Evolutionary conservation across 2,329 filamentous ascomycete genomes (phyloP).

Genomic region (Trichophyton rubrum): DNA sequence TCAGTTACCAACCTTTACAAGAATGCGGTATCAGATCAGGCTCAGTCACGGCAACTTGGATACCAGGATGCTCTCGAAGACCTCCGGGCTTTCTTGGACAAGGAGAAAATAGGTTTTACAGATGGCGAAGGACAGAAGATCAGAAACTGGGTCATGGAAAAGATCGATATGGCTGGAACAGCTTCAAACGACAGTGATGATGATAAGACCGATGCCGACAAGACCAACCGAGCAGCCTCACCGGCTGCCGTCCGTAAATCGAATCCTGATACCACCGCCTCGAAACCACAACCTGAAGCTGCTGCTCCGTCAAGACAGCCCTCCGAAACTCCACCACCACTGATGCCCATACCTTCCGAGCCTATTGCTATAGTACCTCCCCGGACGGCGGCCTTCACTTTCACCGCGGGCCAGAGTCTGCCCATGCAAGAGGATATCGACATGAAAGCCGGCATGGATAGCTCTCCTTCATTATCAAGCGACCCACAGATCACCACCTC

Average conservation of each 20-base stretch:
- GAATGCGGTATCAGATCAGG: conserved; percentile 65
- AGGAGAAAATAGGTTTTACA: conserved; percentile 60
- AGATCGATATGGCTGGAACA: conserved; percentile 31
- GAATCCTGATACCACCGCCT: conserved; percentile 18
- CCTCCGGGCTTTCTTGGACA: conserved; percentile 71
- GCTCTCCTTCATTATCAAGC: conserved; percentile 14
- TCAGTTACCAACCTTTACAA: conserved; percentile 97
- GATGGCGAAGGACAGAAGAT: conserved; percentile 65
- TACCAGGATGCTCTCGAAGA: conserved; percentile 94
- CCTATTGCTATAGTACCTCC: conserved; percentile 6
- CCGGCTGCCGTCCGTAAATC: conserved; percentile 25
- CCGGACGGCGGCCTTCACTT: conserved; percentile 31
- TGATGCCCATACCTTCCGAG: conserved; percentile 5
- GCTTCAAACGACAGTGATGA: conserved; percentile 34
- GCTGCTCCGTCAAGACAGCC: conserved; percentile 13
- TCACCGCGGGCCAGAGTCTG: conserved; percentile 31
- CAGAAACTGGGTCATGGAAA: conserved; percentile 46
- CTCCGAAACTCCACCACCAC: conserved; percentile 15
- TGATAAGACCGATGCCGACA: conserved; percentile 28
- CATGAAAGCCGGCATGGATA: conserved; percentile 30
- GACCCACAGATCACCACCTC: conserved; percentile 20
- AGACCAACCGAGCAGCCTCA: conserved; percentile 26
- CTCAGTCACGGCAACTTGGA: conserved; percentile 62
- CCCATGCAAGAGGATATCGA: conserved; percentile 28
- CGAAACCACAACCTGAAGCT: conserved; percentile 19